Percentiles rank a stretch among this genome's conserved stretches.
Evolutionary conservation across 2,329 filamentous ascomycete species (phyloP).

Genomic region (Emericellopsis cladophorae): DNA sequence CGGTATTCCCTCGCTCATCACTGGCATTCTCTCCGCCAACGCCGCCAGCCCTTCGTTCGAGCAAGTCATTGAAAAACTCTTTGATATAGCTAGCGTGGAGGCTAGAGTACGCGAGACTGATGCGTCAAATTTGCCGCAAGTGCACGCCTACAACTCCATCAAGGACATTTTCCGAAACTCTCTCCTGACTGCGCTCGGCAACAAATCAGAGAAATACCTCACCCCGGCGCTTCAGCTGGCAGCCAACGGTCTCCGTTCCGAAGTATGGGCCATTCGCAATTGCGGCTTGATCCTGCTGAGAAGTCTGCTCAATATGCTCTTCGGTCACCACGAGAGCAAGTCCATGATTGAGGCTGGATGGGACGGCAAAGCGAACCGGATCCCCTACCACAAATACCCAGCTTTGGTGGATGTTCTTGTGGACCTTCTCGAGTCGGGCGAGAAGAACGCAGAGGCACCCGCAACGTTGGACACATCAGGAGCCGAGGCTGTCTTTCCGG

Average conservation of each 20-base stretch:
- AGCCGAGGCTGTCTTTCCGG: conserved; percentile 68
- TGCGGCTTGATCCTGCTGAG: conserved; percentile 83
- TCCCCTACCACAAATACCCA: conserved; percentile 59
- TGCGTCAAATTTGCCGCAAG: conserved; percentile 65
- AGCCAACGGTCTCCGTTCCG: conserved; percentile 63
- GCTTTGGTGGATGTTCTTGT: conserved; percentile 51
- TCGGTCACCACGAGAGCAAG: conserved; percentile 66
- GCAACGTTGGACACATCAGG: conserved; percentile 18
- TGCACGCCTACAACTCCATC: conserved; percentile 88
- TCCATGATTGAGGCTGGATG: conserved; percentile 45
- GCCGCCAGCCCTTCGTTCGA: conserved; percentile 46
- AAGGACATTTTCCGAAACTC: conserved; percentile 87
- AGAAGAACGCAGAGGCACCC: conserved; percentile 25
- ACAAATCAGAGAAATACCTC: conserved; percentile 61
- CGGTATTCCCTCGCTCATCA: conserved; percentile 77
- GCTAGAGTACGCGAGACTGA: conserved; percentile 43
- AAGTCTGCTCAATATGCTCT: conserved; percentile 66
- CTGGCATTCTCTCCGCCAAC: conserved; percentile 64
- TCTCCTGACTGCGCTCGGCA: conserved; percentile 57
- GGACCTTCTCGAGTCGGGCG: conserved; percentile 43
- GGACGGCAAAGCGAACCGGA: conserved; percentile 50
- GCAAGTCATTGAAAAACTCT: conserved; percentile 49
- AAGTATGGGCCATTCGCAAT: conserved; percentile 89
- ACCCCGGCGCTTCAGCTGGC: conserved; percentile 67
- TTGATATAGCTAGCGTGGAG: conserved; percentile 41